Evolutionary conservation across 495 filamentous ascomycete species (phyloP).

Genomic region (Polyplosphaeria fusca): DNA sequence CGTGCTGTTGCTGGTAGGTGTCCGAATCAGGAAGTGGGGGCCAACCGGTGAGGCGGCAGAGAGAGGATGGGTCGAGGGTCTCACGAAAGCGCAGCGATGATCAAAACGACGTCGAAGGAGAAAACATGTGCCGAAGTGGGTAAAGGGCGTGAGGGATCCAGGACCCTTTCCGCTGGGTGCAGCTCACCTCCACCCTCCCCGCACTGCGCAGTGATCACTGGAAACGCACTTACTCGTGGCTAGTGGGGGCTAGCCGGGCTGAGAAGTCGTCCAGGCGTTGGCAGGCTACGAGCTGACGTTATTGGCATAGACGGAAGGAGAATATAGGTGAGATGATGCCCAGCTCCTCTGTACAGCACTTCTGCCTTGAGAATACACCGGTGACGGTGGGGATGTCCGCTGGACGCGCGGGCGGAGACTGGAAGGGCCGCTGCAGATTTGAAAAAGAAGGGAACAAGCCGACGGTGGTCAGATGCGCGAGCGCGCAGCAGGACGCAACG

Average conservation of each 20-base stretch:
- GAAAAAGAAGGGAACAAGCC: no score
- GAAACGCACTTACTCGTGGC: constrained; percentile 10
- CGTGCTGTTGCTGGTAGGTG: background rate
- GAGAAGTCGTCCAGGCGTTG: constrained; percentile 2
- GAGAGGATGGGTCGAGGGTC: background rate
- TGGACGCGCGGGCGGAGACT: no score
- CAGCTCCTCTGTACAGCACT: background rate
- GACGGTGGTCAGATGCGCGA: no score
- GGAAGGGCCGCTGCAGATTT: no score
- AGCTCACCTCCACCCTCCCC: constrained; percentile 20
- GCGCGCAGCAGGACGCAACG: background rate
- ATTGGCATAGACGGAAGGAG: constrained; percentile 16
- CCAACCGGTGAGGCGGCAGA: constrained; percentile 22
- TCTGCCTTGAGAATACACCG: constrained; percentile 30
- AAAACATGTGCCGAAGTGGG: background rate
- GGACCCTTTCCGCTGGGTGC: constrained; percentile 16
- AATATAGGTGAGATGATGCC: constrained; percentile 17
- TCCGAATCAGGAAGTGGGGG: constrained; percentile 25
- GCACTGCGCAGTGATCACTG: constrained; percentile 10
- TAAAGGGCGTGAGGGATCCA: constrained; percentile 4
- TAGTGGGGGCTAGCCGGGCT: constrained; percentile 18
- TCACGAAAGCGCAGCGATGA: background rate
- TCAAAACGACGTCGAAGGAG: background rate
- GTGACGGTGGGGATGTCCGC: constrained; percentile 23
- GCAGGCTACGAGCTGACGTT: background rate